These are phyloP conservation scores for Venturia nashicola DNA, from an alignment of 2,329 filamentous ascomycete species.

Conservation along the genomic window DNA sequence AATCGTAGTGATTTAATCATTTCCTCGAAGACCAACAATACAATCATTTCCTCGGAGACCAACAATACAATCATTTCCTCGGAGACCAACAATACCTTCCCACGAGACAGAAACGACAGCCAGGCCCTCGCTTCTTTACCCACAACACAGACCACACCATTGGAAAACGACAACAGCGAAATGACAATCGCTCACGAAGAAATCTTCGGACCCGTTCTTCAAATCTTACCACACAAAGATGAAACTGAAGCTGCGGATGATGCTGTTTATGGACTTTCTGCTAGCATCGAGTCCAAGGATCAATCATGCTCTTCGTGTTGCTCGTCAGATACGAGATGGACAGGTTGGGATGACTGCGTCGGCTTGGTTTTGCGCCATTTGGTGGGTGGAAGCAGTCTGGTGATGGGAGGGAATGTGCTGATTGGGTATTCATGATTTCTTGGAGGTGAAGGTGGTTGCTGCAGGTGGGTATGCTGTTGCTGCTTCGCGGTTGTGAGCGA, in stretches of 20 bases:
- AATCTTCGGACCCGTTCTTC: constrained; percentile 8
- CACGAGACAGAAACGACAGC: too few species aligned
- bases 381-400: constrained; percentile 23
- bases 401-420: constrained; percentile 18
- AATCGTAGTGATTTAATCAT: too few species aligned
- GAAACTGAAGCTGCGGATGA: constrained; percentile 9
- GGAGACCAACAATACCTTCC: too few species aligned
- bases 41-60: too few species aligned
- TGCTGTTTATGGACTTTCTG: constrained; percentile 7
- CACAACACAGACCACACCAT: too few species aligned
- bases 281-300: constrained; percentile 8
- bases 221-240: constrained; percentile 1
- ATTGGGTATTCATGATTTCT: constrained; percentile 10
- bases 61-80: not conserved
- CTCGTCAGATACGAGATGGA: not conserved
- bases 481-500: not conserved
- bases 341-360: constrained; percentile 5
- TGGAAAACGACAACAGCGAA: constrained; percentile 5
- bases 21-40: too few species aligned
- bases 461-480: constrained; percentile 19
- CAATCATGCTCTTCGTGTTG: constrained; percentile 5
- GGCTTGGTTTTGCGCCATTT: constrained; percentile 16
- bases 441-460: constrained; percentile 21
- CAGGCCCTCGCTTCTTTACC: too few species aligned
- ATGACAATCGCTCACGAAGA: constrained; percentile 9